Evolutionary conservation across 2,329 filamentous ascomycete species (phyloP).

Genomic region (Cercospora zeina): DNA sequence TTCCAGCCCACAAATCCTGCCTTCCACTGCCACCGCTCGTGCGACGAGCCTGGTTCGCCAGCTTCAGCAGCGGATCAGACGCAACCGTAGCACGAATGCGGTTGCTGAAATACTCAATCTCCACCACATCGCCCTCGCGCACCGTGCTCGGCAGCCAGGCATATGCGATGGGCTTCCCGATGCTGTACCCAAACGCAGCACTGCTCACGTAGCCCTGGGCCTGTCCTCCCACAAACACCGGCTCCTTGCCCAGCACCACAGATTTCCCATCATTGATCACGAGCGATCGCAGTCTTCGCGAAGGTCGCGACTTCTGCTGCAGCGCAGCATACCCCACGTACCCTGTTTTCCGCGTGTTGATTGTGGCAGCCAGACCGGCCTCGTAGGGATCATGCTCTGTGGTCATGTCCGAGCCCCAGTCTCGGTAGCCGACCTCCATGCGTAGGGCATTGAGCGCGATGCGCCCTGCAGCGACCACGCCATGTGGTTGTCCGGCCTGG

Average conservation of each 20-base stretch:
- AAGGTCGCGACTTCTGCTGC: constrained; percentile 42
- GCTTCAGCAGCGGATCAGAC: constrained; percentile 12
- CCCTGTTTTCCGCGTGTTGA: constrained; percentile 51
- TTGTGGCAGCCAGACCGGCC: constrained; percentile 55
- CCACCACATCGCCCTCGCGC: constrained; percentile 53
- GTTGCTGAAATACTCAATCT: constrained; percentile 63
- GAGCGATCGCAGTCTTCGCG: constrained; percentile 51
- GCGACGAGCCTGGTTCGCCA: constrained; percentile 1
- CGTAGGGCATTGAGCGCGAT: constrained; percentile 60
- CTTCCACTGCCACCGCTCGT: constrained; percentile 2
- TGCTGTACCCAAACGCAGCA: constrained; percentile 60
- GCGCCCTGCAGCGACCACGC: constrained; percentile 60
- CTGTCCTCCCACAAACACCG: constrained; percentile 54
- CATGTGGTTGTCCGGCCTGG: constrained; percentile 56
- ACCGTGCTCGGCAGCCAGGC: constrained; percentile 56
- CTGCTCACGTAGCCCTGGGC: constrained; percentile 61
- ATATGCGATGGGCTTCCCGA: constrained; percentile 61
- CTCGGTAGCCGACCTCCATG: constrained; percentile 61
- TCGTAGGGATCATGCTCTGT: constrained; percentile 63
- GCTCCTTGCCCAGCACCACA: constrained; percentile 63
- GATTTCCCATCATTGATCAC: constrained; percentile 59
- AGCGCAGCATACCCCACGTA: constrained; percentile 58
- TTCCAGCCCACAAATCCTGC: constrained; percentile 6
- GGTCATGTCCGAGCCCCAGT: constrained; percentile 60
- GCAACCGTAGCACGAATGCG: constrained; percentile 56